Base-by-base conservation (phyloP, 2,329 filamentous ascomycete genomes). In the Rutstroemia sydowiana region DNA sequence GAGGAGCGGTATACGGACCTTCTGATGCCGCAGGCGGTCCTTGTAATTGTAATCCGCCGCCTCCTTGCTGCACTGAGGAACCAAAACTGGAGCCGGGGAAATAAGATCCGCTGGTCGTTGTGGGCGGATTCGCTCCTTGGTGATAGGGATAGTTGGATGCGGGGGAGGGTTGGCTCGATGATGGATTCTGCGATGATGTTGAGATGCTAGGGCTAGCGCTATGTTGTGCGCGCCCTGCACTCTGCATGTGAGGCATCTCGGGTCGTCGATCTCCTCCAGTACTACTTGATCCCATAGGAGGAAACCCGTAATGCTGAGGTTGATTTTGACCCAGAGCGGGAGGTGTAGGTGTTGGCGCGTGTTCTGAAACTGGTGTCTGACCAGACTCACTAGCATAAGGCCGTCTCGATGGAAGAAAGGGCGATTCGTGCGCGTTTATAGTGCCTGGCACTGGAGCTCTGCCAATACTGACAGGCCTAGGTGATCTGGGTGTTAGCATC, bases 381-480 rank as follows among this genome's bases (percentile, higher is more conserved):
- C 70, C 69, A 20, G 70, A 65, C 32, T 77, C 75, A 9, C 68
- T 66, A 16, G 66, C 66, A 56, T 73, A 73, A 6, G 68, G 62
- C 37, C 73, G 66, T 51, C 68, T 66, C 7, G 70, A 67, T 8
- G 68, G 66, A 11, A 74, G 62, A 51, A 76, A 77, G 1, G 75
- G 75, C 4, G 71, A 70, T 53, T 72, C 68, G 43, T 75, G 71
- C 7, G 74, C 73, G 63, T 74, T 71, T 42, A 75, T 73, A 1
- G 71, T 74, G 21, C 69, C 71, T 16, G 71, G 72, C 0, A 69
- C 65, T 30, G 68, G 67, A 43, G 70, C 69, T 32, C 75, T 58
- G 30, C 72, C 72, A 11, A 77, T 61, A 59, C 76, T 81, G 16
- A 74, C 69, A 23, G 75, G 71, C 55, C 79, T 75, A 37, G 81